Evolutionary conservation across 129 eudicot species (phyloP), one percentile per base, ranked within the genome.

Genomic region (sunflower (Helianthus annuus)): DNA sequence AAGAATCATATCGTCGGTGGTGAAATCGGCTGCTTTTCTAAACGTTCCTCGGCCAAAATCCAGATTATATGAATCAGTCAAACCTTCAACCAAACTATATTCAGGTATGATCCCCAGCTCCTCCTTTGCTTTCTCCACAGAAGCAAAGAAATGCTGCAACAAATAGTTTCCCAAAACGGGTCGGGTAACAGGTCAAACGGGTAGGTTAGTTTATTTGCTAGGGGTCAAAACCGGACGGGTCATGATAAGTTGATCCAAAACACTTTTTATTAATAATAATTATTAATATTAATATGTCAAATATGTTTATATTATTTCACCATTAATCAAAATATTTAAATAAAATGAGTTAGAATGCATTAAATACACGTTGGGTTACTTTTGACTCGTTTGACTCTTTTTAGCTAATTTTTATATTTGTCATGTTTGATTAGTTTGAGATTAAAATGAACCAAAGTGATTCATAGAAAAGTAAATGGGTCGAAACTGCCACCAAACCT

Each of bases 121-220:
- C 39, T 83, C 86, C 82, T 94, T 94, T 5, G 97, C 97, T 75
- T 94, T 94, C 34, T 94, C 98, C 44, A 94, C 82, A 0, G 98
- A 94, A 13, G 98, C 84, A 68, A 94, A 94, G 98, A 84, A 94
- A 84, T 94, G 98, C 98, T 94, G 88, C 85, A 78, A 70, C 66
- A 73, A 61, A 61, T 14, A 39, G n/a, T 16, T 29, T 61, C 6
- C 10, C 19, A 44, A 39, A 34, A 60, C 66, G 46, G 46, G 46
- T 42, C 46, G 0, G 46, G 46, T 42, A 42, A 42, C 46, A 2
- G 46, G 46, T 42, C 46, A 42, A 42, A 42, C 46, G 3, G 4
- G 66, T 32, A 34, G 36, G 32, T 12, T 32, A 34, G n/a, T 60
- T 12, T 60, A 32, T 54, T 73, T 48, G 59, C 3, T 27, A 61